A percentile compares a stretch with the other conserved stretches of the same genome.
phyloP scores from a whole-genome alignment of 2,329 filamentous ascomycete species.

The Calycina herbarum region DNA sequence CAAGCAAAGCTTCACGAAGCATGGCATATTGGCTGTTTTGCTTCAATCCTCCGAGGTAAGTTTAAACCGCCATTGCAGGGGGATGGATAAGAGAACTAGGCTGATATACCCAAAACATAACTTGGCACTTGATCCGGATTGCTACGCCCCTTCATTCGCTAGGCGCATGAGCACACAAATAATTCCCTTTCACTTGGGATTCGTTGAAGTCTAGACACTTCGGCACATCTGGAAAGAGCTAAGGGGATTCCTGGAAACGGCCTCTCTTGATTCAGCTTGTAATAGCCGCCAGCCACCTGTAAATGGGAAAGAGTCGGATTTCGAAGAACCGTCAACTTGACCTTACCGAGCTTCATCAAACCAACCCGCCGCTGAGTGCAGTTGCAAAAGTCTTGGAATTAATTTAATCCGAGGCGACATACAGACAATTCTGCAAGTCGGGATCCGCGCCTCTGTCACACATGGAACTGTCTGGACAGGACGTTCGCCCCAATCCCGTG shows the following conservation, averaged over 20 bases:
- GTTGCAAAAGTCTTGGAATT: not conserved
- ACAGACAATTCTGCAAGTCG: not conserved
- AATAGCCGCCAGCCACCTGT: too few species aligned
- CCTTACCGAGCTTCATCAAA: not conserved
- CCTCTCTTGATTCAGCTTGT: not conserved
- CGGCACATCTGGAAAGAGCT: not conserved
- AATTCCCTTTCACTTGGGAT: not conserved
- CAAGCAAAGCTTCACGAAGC: slow-evolving; percentile 3
- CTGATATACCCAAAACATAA: not conserved
- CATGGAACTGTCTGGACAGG: not conserved
- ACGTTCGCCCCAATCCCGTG: not conserved
- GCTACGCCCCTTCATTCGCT: slow-evolving; percentile 2
- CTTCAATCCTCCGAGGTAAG: not conserved
- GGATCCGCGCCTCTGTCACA: not conserved
- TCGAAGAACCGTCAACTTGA: not conserved
- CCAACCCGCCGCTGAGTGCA: not conserved
- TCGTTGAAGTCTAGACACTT: not conserved
- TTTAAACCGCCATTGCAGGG: not conserved
- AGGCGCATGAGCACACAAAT: not conserved
- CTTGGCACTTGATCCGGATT: not conserved
- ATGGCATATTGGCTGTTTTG: not conserved
- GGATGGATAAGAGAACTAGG: not conserved
- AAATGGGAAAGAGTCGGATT: not conserved
- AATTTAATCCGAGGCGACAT: not conserved
- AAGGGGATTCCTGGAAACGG: not conserved